Evolutionary conservation across 768 basidiomycete species (phyloP).

Genomic region (Trametes cubensis): DNA sequence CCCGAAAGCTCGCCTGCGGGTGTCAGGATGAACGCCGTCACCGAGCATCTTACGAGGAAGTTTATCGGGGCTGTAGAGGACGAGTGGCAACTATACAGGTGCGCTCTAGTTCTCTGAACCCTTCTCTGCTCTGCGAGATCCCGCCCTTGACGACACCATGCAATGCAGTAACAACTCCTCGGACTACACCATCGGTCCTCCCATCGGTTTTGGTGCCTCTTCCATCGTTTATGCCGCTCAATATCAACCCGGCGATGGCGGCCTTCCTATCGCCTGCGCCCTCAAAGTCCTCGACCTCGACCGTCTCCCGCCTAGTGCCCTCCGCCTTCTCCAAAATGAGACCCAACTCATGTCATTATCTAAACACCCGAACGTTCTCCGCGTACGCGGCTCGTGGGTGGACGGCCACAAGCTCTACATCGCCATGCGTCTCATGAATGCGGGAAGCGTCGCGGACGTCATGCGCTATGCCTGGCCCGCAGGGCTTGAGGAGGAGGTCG

Average conservation of each 20-base stretch:
- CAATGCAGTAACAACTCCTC: conserved; percentile 58
- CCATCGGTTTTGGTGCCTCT: conserved; percentile 91
- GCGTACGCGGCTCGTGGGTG: conserved; percentile 90
- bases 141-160: not conserved
- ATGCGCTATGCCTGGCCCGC: conserved; percentile 84
- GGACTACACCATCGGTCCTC: conserved; percentile 76
- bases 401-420: conserved; percentile 83
- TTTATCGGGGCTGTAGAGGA: conserved; percentile 86
- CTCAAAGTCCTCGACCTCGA: conserved; percentile 92
- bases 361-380: conserved; percentile 91
- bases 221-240: conserved; percentile 86
- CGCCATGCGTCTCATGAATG: conserved; percentile 87
- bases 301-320: conserved; percentile 65
- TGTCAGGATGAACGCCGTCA: conserved; percentile 20
- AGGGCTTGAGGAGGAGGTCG: conserved; percentile 91
- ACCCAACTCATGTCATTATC: conserved; percentile 91
- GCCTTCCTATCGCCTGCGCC: conserved; percentile 60
- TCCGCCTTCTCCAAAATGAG: conserved; percentile 78
- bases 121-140: not conserved
- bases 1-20: not conserved
- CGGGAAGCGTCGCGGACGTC: conserved; percentile 82
- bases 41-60: conserved; percentile 30
- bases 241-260: conserved; percentile 50
- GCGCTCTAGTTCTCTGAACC: conserved; percentile 4
- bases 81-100: conserved; percentile 85